Percentiles rank a stretch among this genome's conserved stretches.
These are phyloP conservation scores for Mortierella hygrophila DNA, from an alignment of 192 early-diverging fungal genomes.

Conservation along the genomic window DNA sequence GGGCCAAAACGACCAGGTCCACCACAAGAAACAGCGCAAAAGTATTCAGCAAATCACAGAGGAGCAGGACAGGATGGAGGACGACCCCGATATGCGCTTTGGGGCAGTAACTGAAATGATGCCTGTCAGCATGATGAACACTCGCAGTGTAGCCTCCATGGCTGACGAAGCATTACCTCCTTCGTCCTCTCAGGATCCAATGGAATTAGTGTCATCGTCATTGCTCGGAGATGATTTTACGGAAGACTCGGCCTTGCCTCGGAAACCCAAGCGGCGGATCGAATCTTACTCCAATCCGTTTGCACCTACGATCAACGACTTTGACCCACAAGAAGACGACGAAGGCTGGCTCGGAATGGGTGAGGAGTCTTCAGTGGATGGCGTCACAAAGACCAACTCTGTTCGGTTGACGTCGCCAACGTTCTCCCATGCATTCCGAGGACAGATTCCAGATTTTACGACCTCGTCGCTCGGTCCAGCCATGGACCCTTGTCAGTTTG, in stretches of 20 bases:
- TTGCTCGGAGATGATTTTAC: not conserved
- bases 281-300: conserved; percentile 41
- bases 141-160: conserved; percentile 16
- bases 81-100: conserved; percentile 43
- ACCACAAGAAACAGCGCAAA: conserved; percentile 19
- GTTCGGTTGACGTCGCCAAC: conserved; percentile 32
- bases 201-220: not conserved
- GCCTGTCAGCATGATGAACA: conserved; percentile 51
- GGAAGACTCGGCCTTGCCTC: conserved; percentile 11
- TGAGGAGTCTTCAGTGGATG: conserved; percentile 25
- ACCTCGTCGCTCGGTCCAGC: conserved; percentile 32
- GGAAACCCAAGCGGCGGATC: conserved; percentile 39
- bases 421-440: not conserved
- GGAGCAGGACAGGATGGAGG: conserved; percentile 45
- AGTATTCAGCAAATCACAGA: conserved; percentile 54
- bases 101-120: conserved; percentile 42
- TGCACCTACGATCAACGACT: conserved; percentile 9
- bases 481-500: conserved; percentile 52
- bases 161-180: conserved; percentile 6
- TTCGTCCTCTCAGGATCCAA: not conserved
- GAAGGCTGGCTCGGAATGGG: conserved; percentile 45
- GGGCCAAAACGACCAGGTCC: conserved; percentile 13
- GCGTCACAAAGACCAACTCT: conserved; percentile 43
- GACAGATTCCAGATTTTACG: not conserved
- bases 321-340: conserved; percentile 39